Conservation (phyloP, 78 protist genomes). For the Anaeramoeba flamelloides region DNA sequence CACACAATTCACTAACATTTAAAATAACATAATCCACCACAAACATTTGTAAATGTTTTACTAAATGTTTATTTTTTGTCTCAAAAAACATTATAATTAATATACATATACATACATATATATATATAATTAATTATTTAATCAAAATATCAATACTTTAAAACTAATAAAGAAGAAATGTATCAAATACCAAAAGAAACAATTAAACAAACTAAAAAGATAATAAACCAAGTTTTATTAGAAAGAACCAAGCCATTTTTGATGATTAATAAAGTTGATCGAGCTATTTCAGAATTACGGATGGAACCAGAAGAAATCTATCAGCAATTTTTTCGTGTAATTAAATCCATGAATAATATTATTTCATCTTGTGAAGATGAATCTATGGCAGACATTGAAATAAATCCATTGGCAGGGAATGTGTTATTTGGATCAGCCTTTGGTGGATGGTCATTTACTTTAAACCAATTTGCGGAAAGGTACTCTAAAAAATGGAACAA, state of each 20-base stretch:
- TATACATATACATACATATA: no score
- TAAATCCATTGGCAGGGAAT: conserved; percentile 65
- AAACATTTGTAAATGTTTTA: no score
- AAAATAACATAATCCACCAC: no score
- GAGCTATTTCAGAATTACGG: conserved; percentile 69
- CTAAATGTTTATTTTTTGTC: no score
- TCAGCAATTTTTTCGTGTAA: conserved; percentile 53
- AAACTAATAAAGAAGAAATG: no score
- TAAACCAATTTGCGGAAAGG: conserved; percentile 68
- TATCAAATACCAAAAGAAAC: no score
- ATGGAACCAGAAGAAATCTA: conserved; percentile 75
- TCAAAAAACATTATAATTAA: no score
- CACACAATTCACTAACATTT: no score
- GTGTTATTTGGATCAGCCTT: conserved; percentile 91
- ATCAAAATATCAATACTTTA: no score
- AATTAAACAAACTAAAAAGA: conserved; percentile 99
- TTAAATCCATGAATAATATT: conserved; percentile 65
- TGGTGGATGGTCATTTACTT: conserved; percentile 97
- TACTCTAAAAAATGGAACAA: conserved; percentile 53
- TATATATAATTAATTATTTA: no score
- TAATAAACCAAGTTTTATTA: conserved; percentile 92
- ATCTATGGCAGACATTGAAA: conserved; percentile 72
- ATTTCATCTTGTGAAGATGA: conserved; percentile 54
- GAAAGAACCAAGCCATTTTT: conserved; percentile 97
- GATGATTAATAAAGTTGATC: conserved; percentile 95